Base-by-base conservation (phyloP, 2,329 filamentous ascomycete species). In the Fusarium poae region DNA sequence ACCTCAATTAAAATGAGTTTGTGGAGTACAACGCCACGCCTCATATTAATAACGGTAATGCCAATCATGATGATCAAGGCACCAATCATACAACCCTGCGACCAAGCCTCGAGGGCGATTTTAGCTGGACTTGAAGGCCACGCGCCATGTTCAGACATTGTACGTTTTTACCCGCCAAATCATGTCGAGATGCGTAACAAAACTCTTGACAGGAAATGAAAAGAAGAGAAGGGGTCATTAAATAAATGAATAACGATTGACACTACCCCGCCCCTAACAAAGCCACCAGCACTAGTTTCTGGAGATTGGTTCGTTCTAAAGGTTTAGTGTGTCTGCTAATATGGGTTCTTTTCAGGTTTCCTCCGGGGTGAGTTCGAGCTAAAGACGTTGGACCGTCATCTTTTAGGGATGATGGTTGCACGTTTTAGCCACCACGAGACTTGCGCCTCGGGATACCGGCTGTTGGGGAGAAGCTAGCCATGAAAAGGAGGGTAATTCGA, bases 1-100 rank as follows among this genome's bases (percentile, higher is more conserved):
- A 83, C 83, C 77, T 85, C 83, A 21, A 82, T 74, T 21, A 85
- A 70, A 70, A 85, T 84, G 37, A 85, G 74, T 66, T 84, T 85
- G 66, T 85, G 83, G 11, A 85, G 74, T 13, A 84, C 70, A n/a
- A 83, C 77, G 8, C 79, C 76, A 20, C 75, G 78, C 23, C 81
- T 79, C 83, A 85, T 85, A 49, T 85, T 85, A n/a, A 81, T 77
- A 6, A 84, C 51, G 0, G 83, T 84, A 48, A 85, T 81, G 1
- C 78, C 79, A 16, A 78, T 76, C 82, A 85, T 84, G 54, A 85
- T 81, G 25, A 85, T 67, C 56, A 85, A 63, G 11, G 80, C 79
- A 11, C 83, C 83, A 2, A 85, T 76, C 82, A 85, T 82, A 57
- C 82, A 77, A 32, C 82, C 82, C 63, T 84, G 82, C 2, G 79